Evolutionary conservation across 1,139 yeast genomes (phyloP), one percentile per base, ranked within the genome.

Genomic region (Yamadazyma dendronema): DNA sequence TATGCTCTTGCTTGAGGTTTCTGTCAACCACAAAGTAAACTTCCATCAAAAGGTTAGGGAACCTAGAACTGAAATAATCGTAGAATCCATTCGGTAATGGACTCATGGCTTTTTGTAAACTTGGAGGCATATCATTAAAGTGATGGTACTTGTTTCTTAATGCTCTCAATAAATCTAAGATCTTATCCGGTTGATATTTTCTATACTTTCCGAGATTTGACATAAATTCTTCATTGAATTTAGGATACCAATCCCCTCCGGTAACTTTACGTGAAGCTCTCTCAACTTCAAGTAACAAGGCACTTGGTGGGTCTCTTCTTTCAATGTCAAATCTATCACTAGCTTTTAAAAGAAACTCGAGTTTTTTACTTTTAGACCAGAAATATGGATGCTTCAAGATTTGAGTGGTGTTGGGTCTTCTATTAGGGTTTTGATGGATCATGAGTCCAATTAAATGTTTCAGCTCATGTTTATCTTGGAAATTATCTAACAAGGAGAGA

Each of bases 321-420:
- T 90, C 97, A 36, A 84, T 68, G 53, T 92, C 98, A 57, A 89
- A 85, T 42, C 97, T 67, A 56, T 92, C 99, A 47, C 96, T 87
- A 2, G 87, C 92, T 50, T 84, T 84, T 39, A 90, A 67, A 39
- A 92, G 63, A 54, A 92, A 90, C 46, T 88, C 95, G 34, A 92
- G 67, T 51, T 86, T 84, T 56, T 79, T 84, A 33, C 79, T 77
- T n/a, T 66, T 62, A 4, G 76, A 50, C 98, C 99, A 92, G 56
- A 92, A 92, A 42, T 79, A 75, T 6, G 98, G 98, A 64, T 94
- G 98, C 45, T 69, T 75, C 54, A 92, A 60, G 1, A 92, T 81
- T 19, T 61, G 63, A 2, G 61, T 54, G 2, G 95, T 89, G 42
- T 77, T 80, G 2, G 96, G 96, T 42, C 99, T 74, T n/a, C 55